phyloP scores from a whole-genome alignment of 371 early-diverging fungal species.

The Mortierella sp. region DNA sequence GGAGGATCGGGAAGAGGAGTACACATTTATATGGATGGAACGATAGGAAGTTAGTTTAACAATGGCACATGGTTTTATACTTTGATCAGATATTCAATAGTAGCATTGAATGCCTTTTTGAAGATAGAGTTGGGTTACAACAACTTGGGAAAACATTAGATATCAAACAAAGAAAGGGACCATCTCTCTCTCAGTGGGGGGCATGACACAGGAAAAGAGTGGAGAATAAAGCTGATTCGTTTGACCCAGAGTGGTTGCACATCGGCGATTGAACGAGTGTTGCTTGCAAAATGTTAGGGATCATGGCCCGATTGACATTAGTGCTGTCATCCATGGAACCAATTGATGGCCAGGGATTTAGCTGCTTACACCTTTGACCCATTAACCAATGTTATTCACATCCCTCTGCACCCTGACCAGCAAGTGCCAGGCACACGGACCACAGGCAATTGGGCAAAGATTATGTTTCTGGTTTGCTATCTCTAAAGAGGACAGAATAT shows the following conservation, averaged over 20 bases:
- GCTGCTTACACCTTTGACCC: neutral
- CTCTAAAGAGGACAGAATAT: too few species aligned
- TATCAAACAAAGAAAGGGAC: neutral
- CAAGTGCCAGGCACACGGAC: neutral
- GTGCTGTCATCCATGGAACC: neutral
- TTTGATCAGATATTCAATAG: neutral
- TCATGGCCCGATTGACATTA: neutral
- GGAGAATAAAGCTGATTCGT: neutral
- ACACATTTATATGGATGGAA: too few species aligned
- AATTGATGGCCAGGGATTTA: neutral
- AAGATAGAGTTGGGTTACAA: neutral
- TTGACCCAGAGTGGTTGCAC: neutral
- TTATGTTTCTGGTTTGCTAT: neutral
- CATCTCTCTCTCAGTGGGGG: neutral
- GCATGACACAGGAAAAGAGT: neutral
- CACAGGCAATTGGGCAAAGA: neutral
- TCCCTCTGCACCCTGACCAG: neutral
- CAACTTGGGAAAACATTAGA: neutral
- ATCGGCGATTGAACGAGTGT: neutral
- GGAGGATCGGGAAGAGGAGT: too few species aligned
- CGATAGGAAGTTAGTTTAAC: too few species aligned
- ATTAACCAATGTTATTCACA: neutral
- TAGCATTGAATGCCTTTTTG: neutral
- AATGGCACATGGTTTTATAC: too few species aligned
- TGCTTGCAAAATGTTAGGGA: neutral